Base-by-base conservation (phyloP, 2,329 filamentous ascomycete species). In the Fusarium torulosum region DNA sequence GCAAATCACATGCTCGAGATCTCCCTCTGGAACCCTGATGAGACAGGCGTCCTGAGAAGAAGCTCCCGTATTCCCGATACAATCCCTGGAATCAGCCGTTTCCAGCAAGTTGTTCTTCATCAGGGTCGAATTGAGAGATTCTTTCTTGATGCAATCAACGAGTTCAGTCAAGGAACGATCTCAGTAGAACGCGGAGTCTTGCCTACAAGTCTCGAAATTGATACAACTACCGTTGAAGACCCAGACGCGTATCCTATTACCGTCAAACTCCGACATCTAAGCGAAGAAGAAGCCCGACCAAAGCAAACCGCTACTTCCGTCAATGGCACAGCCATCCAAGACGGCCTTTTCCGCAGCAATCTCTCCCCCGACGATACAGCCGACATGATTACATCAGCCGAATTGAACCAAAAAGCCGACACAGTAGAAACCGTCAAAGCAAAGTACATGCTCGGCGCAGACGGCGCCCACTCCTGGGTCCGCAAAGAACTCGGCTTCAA, bases 51-150 rank as follows among this genome's bases (percentile, higher is more conserved):
- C 7, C 54, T 60, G 6, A 44, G 27, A 33, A 83, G 88, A 45
- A 86, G 81, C 42, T 87, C 86, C 51, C 83, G 86, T 42, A 87
- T 89, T n/a, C 83, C 85, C 0, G 88, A 91, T 75, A 89, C 85
- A 1, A 85, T 86, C 51, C 82, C 84, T 2, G 87, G 86, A 3
- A 80, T 90, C 49, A 88, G 83, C 21, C 83, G 84, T 15, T 91
- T 91, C 70, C 85, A 86, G 54, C 85, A 92, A 72, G 85, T 88
- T 4, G 87, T 91, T 6, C 76, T 94, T 38, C 90, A 92, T 69
- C 91, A 93, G 77, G 91, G 90, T 4, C 85, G 90, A 2, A 87
- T 92, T 61, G 90, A 93, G 73, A 80, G 84, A 2, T 90, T 89
- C 74, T 88, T 91, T 69, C 79, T 90, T 0, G 88, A 91, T 63